Conservation (phyloP, 345 rosid genomes). For the Jatropha curcas region DNA sequence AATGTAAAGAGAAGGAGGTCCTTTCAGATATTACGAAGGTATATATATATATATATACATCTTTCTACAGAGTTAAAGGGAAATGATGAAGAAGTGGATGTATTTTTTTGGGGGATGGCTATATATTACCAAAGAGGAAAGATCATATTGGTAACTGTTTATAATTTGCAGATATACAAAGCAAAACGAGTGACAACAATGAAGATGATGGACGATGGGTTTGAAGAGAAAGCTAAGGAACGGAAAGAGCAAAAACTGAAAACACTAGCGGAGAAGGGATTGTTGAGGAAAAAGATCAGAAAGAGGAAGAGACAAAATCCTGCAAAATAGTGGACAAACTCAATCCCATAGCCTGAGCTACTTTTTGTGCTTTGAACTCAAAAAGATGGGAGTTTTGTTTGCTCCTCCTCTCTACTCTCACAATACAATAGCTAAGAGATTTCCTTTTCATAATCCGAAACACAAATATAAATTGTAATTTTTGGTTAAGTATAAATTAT, state of each 20-base stretch:
- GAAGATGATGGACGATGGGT: slow-evolving; percentile 90
- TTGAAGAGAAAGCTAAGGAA: slow-evolving; percentile 74
- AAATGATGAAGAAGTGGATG: no score
- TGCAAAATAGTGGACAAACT: neutral
- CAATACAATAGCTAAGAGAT: no score
- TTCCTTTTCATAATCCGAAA: no score
- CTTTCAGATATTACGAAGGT: slow-evolving; percentile 75
- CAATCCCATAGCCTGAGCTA: neutral
- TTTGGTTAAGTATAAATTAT: no score
- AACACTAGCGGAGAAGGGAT: slow-evolving; percentile 60
- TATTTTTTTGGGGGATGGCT: no score
- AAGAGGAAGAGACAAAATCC: slow-evolving; percentile 18
- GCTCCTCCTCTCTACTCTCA: no score
- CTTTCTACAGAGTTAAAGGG: no score
- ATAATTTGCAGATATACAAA: slow-evolving; percentile 63
- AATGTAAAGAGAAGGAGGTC: slow-evolving; percentile 71
- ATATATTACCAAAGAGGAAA: no score
- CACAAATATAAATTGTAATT: no score
- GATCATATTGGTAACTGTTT: neutral
- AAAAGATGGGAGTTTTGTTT: neutral
- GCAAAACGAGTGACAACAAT: slow-evolving; percentile 83
- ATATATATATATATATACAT: neutral
- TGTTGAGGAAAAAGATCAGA: slow-evolving; percentile 24
- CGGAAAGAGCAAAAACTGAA: slow-evolving; percentile 67
- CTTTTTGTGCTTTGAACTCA: neutral